Evolutionary conservation across 208 protist genomes (phyloP).

Genomic region (Leishmania arabica): DNA sequence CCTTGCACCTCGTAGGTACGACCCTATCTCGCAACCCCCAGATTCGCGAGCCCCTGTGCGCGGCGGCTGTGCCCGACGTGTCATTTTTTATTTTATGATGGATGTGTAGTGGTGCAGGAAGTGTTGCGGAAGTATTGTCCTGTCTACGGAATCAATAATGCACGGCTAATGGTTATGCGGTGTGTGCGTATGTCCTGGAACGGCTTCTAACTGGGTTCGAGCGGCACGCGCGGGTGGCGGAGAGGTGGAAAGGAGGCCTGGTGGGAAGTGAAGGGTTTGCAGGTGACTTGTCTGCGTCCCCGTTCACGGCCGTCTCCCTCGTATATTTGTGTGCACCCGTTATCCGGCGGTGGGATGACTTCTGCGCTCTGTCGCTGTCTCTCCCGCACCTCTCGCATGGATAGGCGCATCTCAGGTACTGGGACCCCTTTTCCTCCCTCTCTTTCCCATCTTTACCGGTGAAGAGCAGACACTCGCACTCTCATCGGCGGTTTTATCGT

Average conservation of each 20-base stretch:
- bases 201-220: rapidly evolving
- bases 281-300: neutral
- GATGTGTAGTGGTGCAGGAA: too few species aligned
- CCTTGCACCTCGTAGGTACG: constrained; percentile 19
- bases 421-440: neutral
- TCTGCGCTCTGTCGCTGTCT: too few species aligned
- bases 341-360: rapidly evolving
- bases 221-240: too few species aligned
- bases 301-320: neutral
- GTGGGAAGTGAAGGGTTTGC: too few species aligned
- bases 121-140: neutral
- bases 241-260: rapidly evolving
- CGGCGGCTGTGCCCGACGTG: neutral
- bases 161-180: too few species aligned
- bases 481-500: neutral
- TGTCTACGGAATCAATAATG: neutral
- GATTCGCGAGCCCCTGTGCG: constrained; percentile 13
- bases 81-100: neutral
- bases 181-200: too few species aligned
- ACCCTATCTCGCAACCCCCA: constrained; percentile 55
- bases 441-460: neutral
- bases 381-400: neutral
- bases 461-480: neutral
- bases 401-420: neutral
- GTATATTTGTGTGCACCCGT: too few species aligned